Evolutionary conservation across 495 filamentous ascomycete species (phyloP).

Genomic region (Pyrenula massariospora): DNA sequence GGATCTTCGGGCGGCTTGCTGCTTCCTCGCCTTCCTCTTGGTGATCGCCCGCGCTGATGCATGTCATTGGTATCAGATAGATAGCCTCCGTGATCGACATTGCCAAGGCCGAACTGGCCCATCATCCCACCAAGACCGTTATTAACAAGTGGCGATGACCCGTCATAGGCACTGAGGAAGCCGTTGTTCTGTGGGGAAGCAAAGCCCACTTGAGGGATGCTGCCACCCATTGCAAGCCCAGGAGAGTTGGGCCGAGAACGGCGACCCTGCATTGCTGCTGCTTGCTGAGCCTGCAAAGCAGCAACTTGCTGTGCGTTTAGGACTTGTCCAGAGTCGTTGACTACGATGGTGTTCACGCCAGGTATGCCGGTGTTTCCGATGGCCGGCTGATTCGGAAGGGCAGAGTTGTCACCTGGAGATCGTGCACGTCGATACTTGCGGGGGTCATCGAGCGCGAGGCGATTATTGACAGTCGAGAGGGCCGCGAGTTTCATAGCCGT

Average conservation of each 20-base stretch:
- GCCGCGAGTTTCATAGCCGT: slow-evolving; percentile 98
- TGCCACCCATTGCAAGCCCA: slow-evolving; percentile 63
- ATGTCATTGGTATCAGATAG: slow-evolving; percentile 90
- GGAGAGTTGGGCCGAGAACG: slow-evolving; percentile 91
- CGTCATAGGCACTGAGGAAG: slow-evolving; percentile 82
- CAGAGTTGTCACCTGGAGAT: slow-evolving; percentile 69
- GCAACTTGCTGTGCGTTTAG: slow-evolving; percentile 75
- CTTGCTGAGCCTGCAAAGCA: slow-evolving; percentile 74
- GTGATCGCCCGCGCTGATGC: slow-evolving; percentile 69
- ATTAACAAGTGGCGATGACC: slow-evolving; percentile 57
- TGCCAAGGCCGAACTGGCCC: slow-evolving; percentile 58
- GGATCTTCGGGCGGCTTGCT: slow-evolving; percentile 97
- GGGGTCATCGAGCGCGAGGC: slow-evolving; percentile 91
- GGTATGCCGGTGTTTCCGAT: slow-evolving; percentile 39
- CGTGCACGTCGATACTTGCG: slow-evolving; percentile 86
- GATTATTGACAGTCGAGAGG: slow-evolving; percentile 94
- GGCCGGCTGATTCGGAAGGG: slow-evolving; percentile 19
- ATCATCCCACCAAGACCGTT: slow-evolving; percentile 62
- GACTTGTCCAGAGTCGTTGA: slow-evolving; percentile 84
- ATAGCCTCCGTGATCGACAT: slow-evolving; percentile 61
- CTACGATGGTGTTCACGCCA: slow-evolving; percentile 67
- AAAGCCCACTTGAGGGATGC: slow-evolving; percentile 59
- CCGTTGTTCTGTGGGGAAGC: slow-evolving; percentile 91
- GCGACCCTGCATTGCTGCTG: slow-evolving; percentile 61
- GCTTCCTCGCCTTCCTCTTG: slow-evolving; percentile 83